Conservation (phyloP, 1,139 yeast species). For the Taphrina sp. region DNA sequence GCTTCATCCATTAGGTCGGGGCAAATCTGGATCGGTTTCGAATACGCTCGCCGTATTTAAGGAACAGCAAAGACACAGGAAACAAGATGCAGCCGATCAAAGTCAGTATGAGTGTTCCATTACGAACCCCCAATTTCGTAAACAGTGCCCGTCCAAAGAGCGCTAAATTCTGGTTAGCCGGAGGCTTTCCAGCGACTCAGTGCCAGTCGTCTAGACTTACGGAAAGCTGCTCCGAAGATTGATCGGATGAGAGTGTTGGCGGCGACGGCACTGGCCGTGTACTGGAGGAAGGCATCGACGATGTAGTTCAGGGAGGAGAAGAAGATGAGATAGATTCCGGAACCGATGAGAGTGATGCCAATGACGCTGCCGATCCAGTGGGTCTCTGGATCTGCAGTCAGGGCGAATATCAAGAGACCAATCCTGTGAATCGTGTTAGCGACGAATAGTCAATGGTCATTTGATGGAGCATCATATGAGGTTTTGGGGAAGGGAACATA, state of each 20-base stretch:
- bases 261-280: slow-evolving; percentile 68
- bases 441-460: too few species aligned
- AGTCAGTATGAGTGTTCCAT: slow-evolving; percentile 8
- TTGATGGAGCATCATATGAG: too few species aligned
- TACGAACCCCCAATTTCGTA: slow-evolving; percentile 7
- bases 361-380: slow-evolving; percentile 33
- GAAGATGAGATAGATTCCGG: slow-evolving; percentile 40
- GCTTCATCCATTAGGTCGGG: slow-evolving; percentile 15
- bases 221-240: slow-evolving; percentile 62
- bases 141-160: slow-evolving; percentile 29
- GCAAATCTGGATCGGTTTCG: slow-evolving; percentile 16
- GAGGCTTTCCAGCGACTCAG: not conserved
- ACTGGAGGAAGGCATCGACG: slow-evolving; percentile 53
- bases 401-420: slow-evolving; percentile 76
- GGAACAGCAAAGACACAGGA: slow-evolving; percentile 17
- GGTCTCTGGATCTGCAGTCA: slow-evolving; percentile 53
- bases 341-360: slow-evolving; percentile 26
- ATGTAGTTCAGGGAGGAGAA: slow-evolving; percentile 53
- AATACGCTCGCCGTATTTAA: slow-evolving; percentile 23
- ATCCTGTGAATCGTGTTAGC: slow-evolving; percentile 46
- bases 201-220: not conserved
- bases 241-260: slow-evolving; percentile 65
- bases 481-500: slow-evolving; percentile 1
- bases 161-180: not conserved
- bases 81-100: slow-evolving; percentile 7